Conservation (phyloP, 768 basidiomycete species). For the Leucosporidium creatinivorum region DNA sequence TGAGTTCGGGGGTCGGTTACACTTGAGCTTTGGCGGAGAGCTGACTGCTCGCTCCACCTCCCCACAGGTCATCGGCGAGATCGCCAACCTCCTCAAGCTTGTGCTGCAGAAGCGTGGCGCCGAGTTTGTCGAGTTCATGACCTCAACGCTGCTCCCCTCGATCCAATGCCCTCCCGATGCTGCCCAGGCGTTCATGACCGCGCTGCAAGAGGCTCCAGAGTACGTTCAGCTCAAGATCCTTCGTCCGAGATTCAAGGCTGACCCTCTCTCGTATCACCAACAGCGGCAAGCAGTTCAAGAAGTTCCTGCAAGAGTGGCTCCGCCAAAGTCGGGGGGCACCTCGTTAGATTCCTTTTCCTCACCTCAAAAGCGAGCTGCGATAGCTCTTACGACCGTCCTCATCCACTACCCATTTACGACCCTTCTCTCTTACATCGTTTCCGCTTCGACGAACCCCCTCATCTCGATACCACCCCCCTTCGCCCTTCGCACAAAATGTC, state of each 20-base stretch:
- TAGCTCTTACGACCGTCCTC: too few relatives aligned
- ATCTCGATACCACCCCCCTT: too few relatives aligned
- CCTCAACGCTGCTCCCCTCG: conserved; percentile 71
- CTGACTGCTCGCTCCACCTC: not conserved
- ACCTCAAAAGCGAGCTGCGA: too few relatives aligned
- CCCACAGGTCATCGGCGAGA: conserved; percentile 74
- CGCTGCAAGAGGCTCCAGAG: conserved; percentile 28
- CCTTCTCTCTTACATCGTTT: too few relatives aligned
- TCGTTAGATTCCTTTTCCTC: not conserved
- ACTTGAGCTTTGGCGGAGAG: not conserved
- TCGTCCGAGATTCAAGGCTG: not conserved
- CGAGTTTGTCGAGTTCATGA: conserved; percentile 76
- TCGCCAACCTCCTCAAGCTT: conserved; percentile 73
- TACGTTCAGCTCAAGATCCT: not conserved
- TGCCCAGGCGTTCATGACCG: conserved; percentile 27
- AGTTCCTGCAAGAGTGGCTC: conserved; percentile 28
- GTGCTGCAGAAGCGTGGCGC: conserved; percentile 67
- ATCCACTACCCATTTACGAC: too few relatives aligned
- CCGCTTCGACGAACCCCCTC: too few relatives aligned
- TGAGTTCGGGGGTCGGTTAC: conserved; percentile 44
- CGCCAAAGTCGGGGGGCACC: not conserved
- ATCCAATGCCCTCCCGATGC: conserved; percentile 76
- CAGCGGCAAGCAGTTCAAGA: conserved; percentile 34
- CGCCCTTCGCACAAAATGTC: too few relatives aligned
- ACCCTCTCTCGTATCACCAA: not conserved